Base-by-base conservation (phyloP, 371 early-diverging fungal species). In the Mucor velutinosus region DNA sequence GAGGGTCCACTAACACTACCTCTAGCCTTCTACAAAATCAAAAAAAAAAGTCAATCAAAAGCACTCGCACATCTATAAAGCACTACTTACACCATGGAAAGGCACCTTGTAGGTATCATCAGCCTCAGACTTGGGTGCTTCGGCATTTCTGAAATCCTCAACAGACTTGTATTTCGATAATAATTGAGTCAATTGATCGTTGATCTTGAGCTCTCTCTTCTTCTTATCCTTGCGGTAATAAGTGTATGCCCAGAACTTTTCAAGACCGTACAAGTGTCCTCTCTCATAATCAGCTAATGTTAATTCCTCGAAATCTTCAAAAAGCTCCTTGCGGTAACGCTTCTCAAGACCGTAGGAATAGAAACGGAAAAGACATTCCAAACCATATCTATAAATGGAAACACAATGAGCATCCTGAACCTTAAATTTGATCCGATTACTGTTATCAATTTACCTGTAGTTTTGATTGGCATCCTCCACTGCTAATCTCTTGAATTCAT, bases 231-330 rank as follows among this genome's bases (percentile, higher is more conserved):
- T 93, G 73, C 97, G 93, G 76, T 95, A 97, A 76, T 79, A 90
- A 58, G 94, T 78, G 71, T 94, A 97, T 7, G 98, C 98, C 97
- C 98, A 97, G 84, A 97, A 95, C 82, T 97, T 97, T 75, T 97
- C 98, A 69, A 96, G 79, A 4, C 97, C 98, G 67, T 97, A 97
- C 67, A 94, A 77, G 67, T 92, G 83, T 49, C 91, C 92, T 64
- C 85, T 83, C 62, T 87, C 89, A 64, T 87, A 87, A 69, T 98
- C 98, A 55, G 83, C 78, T 62, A 91, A 84, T 7, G 95, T 93
- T 75, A 95, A 71, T 17, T 87, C 89, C 82, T 95, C 93, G 82
- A 98, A 98, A 68, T 98, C 97, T 62, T 89, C 79, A 78, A 95
- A 95, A 25, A 95, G 72, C 21, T 95, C 94, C 67, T 79, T 82